Evolutionary conservation across 179 eudicot species (phyloP).

Genomic region (Actinidia chinensis): DNA sequence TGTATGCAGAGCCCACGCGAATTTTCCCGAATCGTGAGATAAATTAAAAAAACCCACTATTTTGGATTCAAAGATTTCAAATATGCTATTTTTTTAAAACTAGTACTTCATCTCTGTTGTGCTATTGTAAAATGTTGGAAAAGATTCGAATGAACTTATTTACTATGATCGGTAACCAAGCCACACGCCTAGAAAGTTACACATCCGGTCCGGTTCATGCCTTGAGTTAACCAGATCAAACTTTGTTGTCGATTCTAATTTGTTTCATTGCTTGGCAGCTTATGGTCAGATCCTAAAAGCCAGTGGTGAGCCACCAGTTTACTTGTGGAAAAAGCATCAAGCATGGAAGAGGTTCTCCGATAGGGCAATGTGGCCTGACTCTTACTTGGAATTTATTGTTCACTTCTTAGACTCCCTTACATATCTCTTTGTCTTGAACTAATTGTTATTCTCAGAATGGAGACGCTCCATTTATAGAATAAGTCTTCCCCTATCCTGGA

Average conservation of each 20-base stretch:
- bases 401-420: background rate
- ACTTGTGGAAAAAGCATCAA: slow-evolving; percentile 85
- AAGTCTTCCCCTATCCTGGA: slow-evolving; percentile 94
- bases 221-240: background rate
- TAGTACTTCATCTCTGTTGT: too few species aligned
- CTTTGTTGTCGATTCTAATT: background rate
- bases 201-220: slow-evolving; percentile 48
- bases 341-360: slow-evolving; percentile 92
- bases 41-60: background rate
- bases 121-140: slow-evolving; percentile 65
- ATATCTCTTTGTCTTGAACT: background rate
- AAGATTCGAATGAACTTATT: slow-evolving; percentile 94
- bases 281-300: slow-evolving; percentile 90
- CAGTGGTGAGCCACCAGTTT: slow-evolving; percentile 92
- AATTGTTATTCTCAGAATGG: too few species aligned
- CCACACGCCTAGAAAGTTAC: slow-evolving; percentile 93
- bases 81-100: too few species aligned
- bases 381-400: background rate
- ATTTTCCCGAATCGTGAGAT: background rate
- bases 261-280: slow-evolving; percentile 52
- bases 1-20: background rate
- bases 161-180: slow-evolving; percentile 88
- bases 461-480: slow-evolving; percentile 51
- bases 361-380: slow-evolving; percentile 78
- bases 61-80: background rate